Base-by-base conservation (phyloP, 805 yeast species). In the Cyberlindnera lachancei region DNA sequence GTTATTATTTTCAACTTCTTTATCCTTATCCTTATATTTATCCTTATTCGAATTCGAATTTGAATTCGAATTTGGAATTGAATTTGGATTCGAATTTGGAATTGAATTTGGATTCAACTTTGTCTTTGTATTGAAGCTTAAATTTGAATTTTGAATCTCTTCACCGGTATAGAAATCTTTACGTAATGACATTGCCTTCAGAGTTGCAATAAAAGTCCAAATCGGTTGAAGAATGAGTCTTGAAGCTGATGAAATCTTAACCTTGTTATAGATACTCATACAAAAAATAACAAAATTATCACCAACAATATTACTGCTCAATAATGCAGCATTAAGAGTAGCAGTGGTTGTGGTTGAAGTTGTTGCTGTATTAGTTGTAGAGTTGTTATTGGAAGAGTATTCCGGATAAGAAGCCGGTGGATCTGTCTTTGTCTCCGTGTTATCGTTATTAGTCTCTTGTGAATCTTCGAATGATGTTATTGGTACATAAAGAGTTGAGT, bases 191-290 rank as follows among this genome's bases (percentile, higher is more conserved):
- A 73, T 70, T 1, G 75, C 66, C 42, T 64, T 66, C 9, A 69
- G 54, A 1, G 76, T 73, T 17, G 70, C 65, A 1, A 73, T 49
- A 28, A 72, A 60, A 0, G 73, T 56, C 79, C 79, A 73, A 4
- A 73, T 36, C 3, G 78, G 78, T 40, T 75, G 75, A 16, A 53
- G 41, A n/a, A n/a, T n/a, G n/a, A n/a, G n/a, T n/a, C n/a, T n/a
- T 35, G 15, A 38, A 21, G 42, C 47, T 10, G 43, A 29, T 7
- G 18, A 15, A 20, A 17, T 29, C 23, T 39, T 49, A 8, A 39
- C 26, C 13, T 43, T 46, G 1, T 46, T 34, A 10, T 43, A 28
- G 8, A 29, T 16, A 15, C 15, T n/a, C 6, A 17, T 7, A 26
- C 40, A 43, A 19, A 48, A 50, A 11, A 38, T 39, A 23, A 48